phyloP scores from a whole-genome alignment of 345 rosid genomes.

The Hibiscus tridactylites region DNA sequence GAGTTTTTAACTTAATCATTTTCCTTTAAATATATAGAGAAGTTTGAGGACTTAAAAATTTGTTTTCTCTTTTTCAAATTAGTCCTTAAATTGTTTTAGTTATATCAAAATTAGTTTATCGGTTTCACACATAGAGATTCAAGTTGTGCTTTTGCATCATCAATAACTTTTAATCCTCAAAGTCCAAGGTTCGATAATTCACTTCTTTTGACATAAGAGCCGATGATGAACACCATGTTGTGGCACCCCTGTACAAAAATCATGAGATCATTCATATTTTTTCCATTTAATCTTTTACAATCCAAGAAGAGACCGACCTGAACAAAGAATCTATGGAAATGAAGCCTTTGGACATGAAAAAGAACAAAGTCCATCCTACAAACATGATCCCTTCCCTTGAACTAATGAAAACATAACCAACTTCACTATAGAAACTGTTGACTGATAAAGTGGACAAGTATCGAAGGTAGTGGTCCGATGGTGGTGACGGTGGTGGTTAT shows the following conservation, averaged over 20 bases:
- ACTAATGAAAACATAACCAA: conserved; percentile 21
- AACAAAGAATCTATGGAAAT: conserved; percentile 64
- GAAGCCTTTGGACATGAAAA: conserved; percentile 55
- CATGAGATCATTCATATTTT: neutral
- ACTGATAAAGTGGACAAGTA: no score
- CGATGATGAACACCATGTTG: conserved; percentile 22
- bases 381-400: conserved; percentile 22
- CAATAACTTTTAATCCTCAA: conserved; percentile 30
- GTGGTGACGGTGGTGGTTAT: no score
- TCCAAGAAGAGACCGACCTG: conserved; percentile 31
- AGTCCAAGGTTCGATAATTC: conserved; percentile 22
- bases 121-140: conserved; percentile 33
- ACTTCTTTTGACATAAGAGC: conserved; percentile 22
- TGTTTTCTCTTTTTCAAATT: no score
- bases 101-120: no score
- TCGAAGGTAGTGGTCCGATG: no score
- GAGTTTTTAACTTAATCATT: no score
- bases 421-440: neutral
- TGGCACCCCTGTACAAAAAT: conserved; percentile 27
- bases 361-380: conserved; percentile 43
- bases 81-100: no score
- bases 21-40: no score
- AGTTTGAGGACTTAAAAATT: no score
- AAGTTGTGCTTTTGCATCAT: conserved; percentile 23
- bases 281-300: neutral